phyloP scores from a whole-genome alignment of 129 eudicot species.

The Flaveria brownii region DNA sequence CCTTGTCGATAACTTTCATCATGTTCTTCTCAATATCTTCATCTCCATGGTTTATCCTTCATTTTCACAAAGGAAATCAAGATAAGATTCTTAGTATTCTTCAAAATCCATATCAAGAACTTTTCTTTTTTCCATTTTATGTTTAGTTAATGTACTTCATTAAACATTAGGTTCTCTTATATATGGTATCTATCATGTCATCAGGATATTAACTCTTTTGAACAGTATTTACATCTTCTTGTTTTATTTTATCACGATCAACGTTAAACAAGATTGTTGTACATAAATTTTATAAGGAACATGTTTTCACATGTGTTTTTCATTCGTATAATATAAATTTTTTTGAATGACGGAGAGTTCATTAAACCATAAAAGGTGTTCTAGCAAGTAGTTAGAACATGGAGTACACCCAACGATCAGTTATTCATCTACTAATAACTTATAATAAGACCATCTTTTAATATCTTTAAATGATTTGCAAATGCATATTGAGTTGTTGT shows the following conservation, averaged over 20 bases:
- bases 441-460: too few relatives aligned
- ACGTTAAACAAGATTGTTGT: too few relatives aligned
- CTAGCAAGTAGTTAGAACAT: too few relatives aligned
- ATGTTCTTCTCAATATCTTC: neutral
- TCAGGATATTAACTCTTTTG: neutral
- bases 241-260: neutral
- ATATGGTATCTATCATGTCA: neutral
- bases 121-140: neutral
- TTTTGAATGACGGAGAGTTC: too few relatives aligned
- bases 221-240: neutral
- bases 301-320: too few relatives aligned
- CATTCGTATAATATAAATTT: too few relatives aligned
- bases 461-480: too few relatives aligned
- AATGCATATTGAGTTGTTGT: too few relatives aligned
- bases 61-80: slow-evolving; percentile 1
- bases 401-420: too few relatives aligned
- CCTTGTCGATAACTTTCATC: neutral
- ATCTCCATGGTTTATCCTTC: neutral
- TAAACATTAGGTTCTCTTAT: neutral
- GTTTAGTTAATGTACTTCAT: neutral
- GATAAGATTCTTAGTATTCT: neutral
- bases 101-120: neutral
- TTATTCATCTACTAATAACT: too few relatives aligned
- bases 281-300: too few relatives aligned
- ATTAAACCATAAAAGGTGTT: too few relatives aligned